phyloP scores from a whole-genome alignment of 192 early-diverging fungal species.

The Gonapodya prolifera region DNA sequence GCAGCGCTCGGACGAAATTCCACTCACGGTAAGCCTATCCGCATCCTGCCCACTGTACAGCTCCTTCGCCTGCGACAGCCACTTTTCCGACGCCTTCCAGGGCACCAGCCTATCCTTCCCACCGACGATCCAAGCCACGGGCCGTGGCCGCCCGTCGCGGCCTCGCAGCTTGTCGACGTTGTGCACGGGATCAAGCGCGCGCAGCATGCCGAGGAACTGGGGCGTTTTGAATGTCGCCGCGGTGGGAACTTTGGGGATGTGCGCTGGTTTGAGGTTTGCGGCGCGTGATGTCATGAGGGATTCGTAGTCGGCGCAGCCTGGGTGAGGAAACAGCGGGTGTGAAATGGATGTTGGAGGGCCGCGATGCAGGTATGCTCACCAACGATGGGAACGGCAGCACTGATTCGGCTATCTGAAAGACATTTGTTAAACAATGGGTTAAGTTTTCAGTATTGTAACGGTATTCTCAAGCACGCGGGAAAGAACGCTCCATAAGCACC shows the following conservation, averaged over 20 bases:
- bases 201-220: background rate
- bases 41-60: background rate
- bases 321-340: no score
- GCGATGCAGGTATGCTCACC: no score
- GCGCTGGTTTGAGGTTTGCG: background rate
- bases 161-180: background rate
- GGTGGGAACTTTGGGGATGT: background rate
- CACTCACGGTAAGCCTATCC: background rate
- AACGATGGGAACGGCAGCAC: background rate
- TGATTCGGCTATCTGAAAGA: background rate
- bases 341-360: no score
- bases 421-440: background rate
- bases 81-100: background rate
- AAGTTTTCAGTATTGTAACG: background rate
- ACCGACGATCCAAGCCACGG: background rate
- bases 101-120: conserved; percentile 4
- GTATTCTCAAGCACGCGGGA: background rate
- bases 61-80: background rate
- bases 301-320: conserved; percentile 1
- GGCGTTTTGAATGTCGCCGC: background rate
- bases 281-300: background rate
- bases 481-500: no score
- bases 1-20: background rate
- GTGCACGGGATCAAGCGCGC: background rate
- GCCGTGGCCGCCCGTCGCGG: background rate